Base-by-base conservation (phyloP, 768 basidiomycete genomes). In the Coprinopsis marcescibilis region DNA sequence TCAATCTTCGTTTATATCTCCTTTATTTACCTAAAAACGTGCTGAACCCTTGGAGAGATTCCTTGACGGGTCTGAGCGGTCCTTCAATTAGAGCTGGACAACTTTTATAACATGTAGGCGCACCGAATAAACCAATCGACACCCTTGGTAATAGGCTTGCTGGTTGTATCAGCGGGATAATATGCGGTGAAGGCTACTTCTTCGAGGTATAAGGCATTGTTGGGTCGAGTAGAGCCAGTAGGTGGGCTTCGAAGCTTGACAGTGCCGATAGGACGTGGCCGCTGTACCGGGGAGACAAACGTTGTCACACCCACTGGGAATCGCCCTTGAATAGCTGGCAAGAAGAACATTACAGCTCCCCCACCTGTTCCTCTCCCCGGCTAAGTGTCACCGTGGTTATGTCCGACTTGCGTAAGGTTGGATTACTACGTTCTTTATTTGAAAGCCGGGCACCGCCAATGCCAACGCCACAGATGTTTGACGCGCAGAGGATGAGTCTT, bases 171-270 rank as follows among this genome's bases (percentile, higher is more conserved):
- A 6, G 80, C 73, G 23, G 85, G 84, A 57, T 86, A 86, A 57
- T 75, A 85, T 1, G 70, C 74, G 23, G 77, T 82, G 55, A 82
- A 86, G 0, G 73, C 72, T 24, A 83, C 71, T 59, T 86, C 80
- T 30, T 81, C 74, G 5, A 86, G 66, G 25, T 64, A 54, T 24
- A 87, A 61, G 0, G 78, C 80, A 17, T 70, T 66, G 15, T 65
- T 61, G 13, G 64, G 58, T 15, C 55, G 57, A 30, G 43, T 60
- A 41, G 51, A 53, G 40, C 49, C 61, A 29, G n/a, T 24, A 36
- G 27, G 23, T 41, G 44, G n/a, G 34, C 46, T 57, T 38, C 56
- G 65, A 37, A 72, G 62, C 55, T 66, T 76, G 24, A 66, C 62
- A 45, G 56, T 58, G 25, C 81, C 74, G 39, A 80, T 57, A 6